Percentiles rank a stretch among this genome's conserved stretches.
Conservation (phyloP, 1,284 basidiomycete genomes). For the Salmacisia buchloeana region DNA sequence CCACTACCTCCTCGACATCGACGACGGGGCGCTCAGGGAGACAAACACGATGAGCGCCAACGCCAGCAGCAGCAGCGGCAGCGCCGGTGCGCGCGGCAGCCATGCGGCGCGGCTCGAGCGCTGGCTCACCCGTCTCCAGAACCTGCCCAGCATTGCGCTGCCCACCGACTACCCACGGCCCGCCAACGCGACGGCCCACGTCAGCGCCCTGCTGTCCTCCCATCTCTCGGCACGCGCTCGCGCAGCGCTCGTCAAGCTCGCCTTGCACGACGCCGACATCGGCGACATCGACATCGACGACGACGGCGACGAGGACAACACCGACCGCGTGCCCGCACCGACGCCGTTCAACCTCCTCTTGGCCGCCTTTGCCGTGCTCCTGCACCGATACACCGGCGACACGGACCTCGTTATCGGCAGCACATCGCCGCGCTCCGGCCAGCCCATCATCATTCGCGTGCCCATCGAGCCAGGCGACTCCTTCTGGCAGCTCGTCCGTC, state of each 20-base stretch:
- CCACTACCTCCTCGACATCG: neutral
- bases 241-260: conserved; percentile 41
- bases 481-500: conserved; percentile 84
- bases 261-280: conserved; percentile 71
- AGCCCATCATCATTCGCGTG: conserved; percentile 78
- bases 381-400: conserved; percentile 94
- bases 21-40: neutral
- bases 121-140: conserved; percentile 52
- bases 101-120: conserved; percentile 29
- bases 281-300: conserved; percentile 54
- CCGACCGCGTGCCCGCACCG: conserved; percentile 52
- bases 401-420: conserved; percentile 90
- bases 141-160: conserved; percentile 78
- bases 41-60: neutral
- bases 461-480: conserved; percentile 79
- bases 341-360: conserved; percentile 88
- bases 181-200: conserved; percentile 48
- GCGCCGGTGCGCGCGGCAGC: neutral
- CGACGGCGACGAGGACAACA: conserved; percentile 13
- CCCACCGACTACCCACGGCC: conserved; percentile 95
- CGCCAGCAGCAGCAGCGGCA: neutral
- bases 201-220: conserved; percentile 42
- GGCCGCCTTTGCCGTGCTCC: conserved; percentile 79
- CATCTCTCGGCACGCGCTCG: conserved; percentile 28
- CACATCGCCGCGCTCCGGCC: conserved; percentile 64